Evolutionary conservation across 257 asterid genomes (phyloP), one percentile per base, ranked within the genome.

Genomic region (Haberlea rhodopensis): DNA sequence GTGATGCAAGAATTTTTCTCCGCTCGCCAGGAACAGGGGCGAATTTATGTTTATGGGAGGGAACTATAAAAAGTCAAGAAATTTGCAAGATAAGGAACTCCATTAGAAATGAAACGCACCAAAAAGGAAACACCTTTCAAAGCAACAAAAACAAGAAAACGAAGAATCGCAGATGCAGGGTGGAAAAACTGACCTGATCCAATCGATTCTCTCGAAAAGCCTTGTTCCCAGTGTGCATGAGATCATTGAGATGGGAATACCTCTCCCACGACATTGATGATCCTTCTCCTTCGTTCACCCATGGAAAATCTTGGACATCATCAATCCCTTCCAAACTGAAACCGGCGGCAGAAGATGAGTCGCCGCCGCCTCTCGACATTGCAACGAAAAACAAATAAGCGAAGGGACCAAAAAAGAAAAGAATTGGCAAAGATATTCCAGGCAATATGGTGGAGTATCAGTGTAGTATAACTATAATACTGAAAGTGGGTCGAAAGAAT

Each of bases 261-360:
- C 95, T 76, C 78, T 87, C 95, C 85, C 71, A 43, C 19, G 95
- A 84, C 84, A 79, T 73, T 65, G 89, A 83, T 65, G 82, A 72
- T 57, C 67, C 85, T 65, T 78, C 97, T 10, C 75, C 87, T 63
- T 74, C 78, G 34, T 68, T 68, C 76, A 92, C 99, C 95, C 86
- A 76, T 22, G 87, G 85, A 57, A 74, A 85, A 52, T 86, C 92
- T 45, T 76, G 84, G 32, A 87, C 94, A 77, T 81, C 90, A 29
- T 79, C 87, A 51, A 87, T 52, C 53, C 90, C 97, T 78, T 86
- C 90, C 78, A 86, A 72, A 65, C 63, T 70, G 66, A 80, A 74
- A 29, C 67, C 88, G 29, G 84, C 60, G 4, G 79, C 84, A 25
- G 83, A 27, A 11, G 81, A 59, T 53, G 63, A 4, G 7, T 0